These are phyloP conservation scores for Salix arbutifolia DNA, from an alignment of 345 rosid species.

Conservation along the genomic window DNA sequence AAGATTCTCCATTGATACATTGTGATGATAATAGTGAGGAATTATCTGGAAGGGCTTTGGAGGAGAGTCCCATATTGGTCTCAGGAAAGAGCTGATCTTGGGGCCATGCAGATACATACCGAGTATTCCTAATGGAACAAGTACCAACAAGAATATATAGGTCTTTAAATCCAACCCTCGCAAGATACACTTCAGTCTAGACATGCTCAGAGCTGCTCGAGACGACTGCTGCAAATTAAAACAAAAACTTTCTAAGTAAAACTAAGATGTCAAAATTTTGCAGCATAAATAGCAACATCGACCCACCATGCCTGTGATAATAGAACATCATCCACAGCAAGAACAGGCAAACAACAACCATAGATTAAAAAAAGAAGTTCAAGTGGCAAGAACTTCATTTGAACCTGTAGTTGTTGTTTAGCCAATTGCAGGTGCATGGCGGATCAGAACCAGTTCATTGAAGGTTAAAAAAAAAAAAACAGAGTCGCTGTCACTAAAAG, in stretches of 20 bases:
- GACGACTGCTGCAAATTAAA: constrained; percentile 39
- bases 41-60: constrained; percentile 52
- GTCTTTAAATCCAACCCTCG: constrained; percentile 50
- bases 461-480: not conserved
- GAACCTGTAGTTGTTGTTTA: no score
- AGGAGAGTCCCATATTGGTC: constrained; percentile 69
- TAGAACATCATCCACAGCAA: not conserved
- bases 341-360: not conserved
- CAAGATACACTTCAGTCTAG: constrained; percentile 53
- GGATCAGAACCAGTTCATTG: no score
- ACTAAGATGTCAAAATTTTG: not conserved
- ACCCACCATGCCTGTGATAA: not conserved
- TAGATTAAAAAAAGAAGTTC: not conserved
- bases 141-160: constrained; percentile 29
- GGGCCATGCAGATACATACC: constrained; percentile 58
- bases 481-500: not conserved
- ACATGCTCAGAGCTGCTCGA: constrained; percentile 38
- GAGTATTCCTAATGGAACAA: constrained; percentile 41
- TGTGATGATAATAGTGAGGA: constrained; percentile 77
- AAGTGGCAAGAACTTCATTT: not conserved
- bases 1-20: constrained; percentile 63
- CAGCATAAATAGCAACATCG: not conserved
- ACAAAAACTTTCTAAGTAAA: constrained; percentile 8
- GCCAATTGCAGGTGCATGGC: no score
- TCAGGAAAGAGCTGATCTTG: constrained; percentile 57